phyloP scores from a whole-genome alignment of 179 eudicot species.

The Vitellaria paradoxa region DNA sequence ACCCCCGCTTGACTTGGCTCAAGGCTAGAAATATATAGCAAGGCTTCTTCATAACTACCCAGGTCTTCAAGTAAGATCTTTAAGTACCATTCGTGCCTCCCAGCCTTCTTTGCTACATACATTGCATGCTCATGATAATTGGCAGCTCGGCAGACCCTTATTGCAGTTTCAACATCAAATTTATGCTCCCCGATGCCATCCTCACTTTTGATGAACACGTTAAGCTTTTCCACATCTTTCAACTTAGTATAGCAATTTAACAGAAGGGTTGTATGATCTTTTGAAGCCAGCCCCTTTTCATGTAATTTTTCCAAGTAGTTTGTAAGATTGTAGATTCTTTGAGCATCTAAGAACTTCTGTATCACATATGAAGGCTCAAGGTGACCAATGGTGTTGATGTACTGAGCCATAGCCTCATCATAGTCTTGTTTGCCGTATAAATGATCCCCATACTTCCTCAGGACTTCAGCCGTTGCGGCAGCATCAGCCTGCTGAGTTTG shows the following conservation, averaged over 20 bases:
- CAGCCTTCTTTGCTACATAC: conserved; percentile 97
- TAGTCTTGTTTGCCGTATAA: conserved; percentile 84
- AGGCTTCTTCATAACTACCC: conserved; percentile 90
- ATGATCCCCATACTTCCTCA: conserved; percentile 95
- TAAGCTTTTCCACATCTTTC: conserved; percentile 91
- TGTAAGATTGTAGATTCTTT: conserved; percentile 89
- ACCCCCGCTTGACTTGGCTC: conserved; percentile 93
- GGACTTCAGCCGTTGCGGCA: conserved; percentile 95
- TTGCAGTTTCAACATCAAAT: conserved; percentile 97
- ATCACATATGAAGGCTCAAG: conserved; percentile 97
- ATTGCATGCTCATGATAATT: conserved; percentile 98
- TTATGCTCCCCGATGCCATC: conserved; percentile 82
- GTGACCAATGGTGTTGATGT: conserved; percentile 88
- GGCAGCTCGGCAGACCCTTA: conserved; percentile 95
- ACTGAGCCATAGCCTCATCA: conserved; percentile 96
- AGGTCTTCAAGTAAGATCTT: conserved; percentile 95
- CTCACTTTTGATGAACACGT: conserved; percentile 80
- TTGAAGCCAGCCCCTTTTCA: conserved; percentile 90
- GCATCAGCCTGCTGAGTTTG: conserved; percentile 99
- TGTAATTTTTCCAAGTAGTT: conserved; percentile 94
- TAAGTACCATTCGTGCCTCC: conserved; percentile 91
- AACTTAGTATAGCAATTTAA: conserved; percentile 91
- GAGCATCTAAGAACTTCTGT: conserved; percentile 97
- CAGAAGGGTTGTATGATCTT: conserved; percentile 95
- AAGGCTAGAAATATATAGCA: conserved; percentile 77